Conservation (phyloP, 2,329 filamentous ascomycete species). For the Aspergillus transmontanensis region DNA sequence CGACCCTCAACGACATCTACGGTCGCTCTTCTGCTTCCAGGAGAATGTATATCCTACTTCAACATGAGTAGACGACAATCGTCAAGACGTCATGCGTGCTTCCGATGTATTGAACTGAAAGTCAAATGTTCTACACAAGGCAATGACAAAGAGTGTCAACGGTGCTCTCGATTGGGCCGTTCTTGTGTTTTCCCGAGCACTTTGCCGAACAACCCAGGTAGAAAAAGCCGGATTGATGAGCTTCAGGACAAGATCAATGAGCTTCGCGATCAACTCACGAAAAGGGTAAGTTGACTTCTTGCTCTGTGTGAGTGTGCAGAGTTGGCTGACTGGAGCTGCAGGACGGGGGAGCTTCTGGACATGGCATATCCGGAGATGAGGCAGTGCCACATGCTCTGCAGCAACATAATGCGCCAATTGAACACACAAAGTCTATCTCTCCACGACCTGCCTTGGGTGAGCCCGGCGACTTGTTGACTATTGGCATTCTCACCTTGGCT, state of each 20-base stretch:
- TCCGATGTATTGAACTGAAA: constrained; percentile 14
- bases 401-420: background rate
- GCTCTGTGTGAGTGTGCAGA: background rate
- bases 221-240: constrained; percentile 10
- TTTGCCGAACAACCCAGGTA: background rate
- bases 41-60: background rate
- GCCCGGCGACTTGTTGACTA: background rate
- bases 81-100: constrained; percentile 12
- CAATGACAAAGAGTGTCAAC: constrained; percentile 7
- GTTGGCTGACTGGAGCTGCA: background rate
- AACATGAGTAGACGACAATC: constrained; percentile 11
- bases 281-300: background rate
- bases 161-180: constrained; percentile 15
- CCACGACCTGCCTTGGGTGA: background rate
- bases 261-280: background rate
- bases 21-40: background rate
- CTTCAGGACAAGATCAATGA: constrained; percentile 13
- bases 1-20: background rate
- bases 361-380: background rate
- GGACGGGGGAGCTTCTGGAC: background rate
- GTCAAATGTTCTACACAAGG: constrained; percentile 10
- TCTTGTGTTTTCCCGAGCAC: constrained; percentile 6
- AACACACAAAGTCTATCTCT: background rate
- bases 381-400: background rate
- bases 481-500: background rate